Conservation (phyloP, 768 basidiomycete species). For the Termitomyces sp. region DNA sequence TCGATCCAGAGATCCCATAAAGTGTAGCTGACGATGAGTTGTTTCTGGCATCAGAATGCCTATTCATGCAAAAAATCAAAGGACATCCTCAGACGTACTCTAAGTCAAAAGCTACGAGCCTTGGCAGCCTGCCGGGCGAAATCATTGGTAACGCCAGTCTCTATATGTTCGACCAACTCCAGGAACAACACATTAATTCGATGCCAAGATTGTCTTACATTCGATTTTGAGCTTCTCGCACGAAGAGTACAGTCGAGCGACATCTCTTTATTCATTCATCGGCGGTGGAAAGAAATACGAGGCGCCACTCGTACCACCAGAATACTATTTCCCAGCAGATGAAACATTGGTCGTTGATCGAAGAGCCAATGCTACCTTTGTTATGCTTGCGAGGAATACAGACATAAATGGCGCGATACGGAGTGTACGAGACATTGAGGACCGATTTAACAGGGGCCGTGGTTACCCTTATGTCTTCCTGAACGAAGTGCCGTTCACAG, state of each 20-base stretch:
- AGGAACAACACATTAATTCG: background rate
- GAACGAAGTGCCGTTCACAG: slow-evolving; percentile 77
- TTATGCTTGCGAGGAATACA: slow-evolving; percentile 57
- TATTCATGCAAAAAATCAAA: background rate
- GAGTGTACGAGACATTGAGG: slow-evolving; percentile 72
- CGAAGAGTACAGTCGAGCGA: slow-evolving; percentile 36
- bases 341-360: slow-evolving; percentile 9
- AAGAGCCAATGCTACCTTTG: slow-evolving; percentile 33
- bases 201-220: slow-evolving; percentile 29
- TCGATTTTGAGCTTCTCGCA: slow-evolving; percentile 39
- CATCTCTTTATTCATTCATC: slow-evolving; percentile 29
- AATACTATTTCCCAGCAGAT: slow-evolving; percentile 14
- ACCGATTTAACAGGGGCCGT: slow-evolving; percentile 72
- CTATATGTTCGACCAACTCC: background rate
- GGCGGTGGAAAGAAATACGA: slow-evolving; percentile 7
- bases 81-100: slow-evolving; percentile 42
- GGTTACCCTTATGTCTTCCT: slow-evolving; percentile 87
- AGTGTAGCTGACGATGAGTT: slow-evolving; percentile 52
- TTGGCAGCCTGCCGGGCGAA: slow-evolving; percentile 27
- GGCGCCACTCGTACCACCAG: slow-evolving; percentile 23
- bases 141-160: background rate
- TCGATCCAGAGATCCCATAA: slow-evolving; percentile 89
- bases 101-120: slow-evolving; percentile 75
- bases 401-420: slow-evolving; percentile 54
- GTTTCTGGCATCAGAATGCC: background rate